A percentile compares a stretch with the other conserved stretches of the same genome.
These are phyloP conservation scores for Heliamphora exappendiculata DNA, from an alignment of 148 eudicot species.

Conservation along the genomic window DNA sequence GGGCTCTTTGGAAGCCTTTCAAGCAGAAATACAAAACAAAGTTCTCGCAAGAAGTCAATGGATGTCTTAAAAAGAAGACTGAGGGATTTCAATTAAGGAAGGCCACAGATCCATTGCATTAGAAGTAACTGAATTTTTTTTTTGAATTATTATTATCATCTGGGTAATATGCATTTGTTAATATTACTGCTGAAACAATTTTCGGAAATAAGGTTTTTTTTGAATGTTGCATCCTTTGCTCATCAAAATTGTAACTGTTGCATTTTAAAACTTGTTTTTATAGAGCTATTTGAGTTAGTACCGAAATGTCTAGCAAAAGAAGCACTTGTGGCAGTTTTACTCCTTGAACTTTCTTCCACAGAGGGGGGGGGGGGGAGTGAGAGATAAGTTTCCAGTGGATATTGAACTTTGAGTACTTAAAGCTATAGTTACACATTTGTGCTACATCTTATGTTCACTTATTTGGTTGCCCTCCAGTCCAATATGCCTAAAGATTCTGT, in stretches of 20 bases:
- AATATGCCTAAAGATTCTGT: background rate
- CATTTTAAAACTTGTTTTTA: background rate
- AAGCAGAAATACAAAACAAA: slow-evolving; percentile 67
- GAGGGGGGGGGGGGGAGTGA: background rate
- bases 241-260: slow-evolving; percentile 1
- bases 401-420: background rate
- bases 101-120: slow-evolving; percentile 19
- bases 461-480: background rate
- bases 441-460: background rate
- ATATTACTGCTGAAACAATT: background rate
- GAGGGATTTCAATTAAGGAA: slow-evolving; percentile 63
- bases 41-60: slow-evolving; percentile 72
- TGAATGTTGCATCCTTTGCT: background rate
- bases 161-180: slow-evolving; percentile 9
- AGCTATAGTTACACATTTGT: background rate
- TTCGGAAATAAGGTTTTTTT: background rate
- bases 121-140: slow-evolving; percentile 4
- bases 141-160: background rate
- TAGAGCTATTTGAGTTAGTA: slow-evolving; percentile 6
- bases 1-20: slow-evolving; percentile 89
- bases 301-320: background rate
- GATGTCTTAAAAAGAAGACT: slow-evolving; percentile 71
- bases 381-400: background rate
- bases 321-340: background rate
- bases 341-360: background rate